A percentile compares a stretch with the other conserved stretches of the same genome.
These are phyloP conservation scores for Umbellularia californica DNA, from an alignment of 164 flowering plant genomes.

Conservation along the genomic window DNA sequence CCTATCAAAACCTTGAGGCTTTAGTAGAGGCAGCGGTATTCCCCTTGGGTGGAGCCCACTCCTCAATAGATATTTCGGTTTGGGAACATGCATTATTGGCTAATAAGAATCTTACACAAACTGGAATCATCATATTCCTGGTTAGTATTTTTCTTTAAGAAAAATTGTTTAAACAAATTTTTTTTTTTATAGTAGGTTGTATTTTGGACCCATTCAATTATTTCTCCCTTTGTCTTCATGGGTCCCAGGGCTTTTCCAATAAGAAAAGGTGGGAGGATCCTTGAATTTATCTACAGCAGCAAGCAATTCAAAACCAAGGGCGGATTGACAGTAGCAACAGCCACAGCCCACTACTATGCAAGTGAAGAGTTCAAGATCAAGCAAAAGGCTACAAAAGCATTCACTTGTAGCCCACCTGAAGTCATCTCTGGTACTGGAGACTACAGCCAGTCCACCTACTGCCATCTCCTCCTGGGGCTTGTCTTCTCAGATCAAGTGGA, in stretches of 20 bases:
- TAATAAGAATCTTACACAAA: no score
- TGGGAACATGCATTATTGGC: not conserved
- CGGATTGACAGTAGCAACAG: conserved; percentile 69
- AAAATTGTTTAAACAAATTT: not conserved
- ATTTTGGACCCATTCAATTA: not conserved
- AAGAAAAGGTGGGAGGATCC: conserved; percentile 59
- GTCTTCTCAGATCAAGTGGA: conserved; percentile 49
- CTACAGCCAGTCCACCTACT: conserved; percentile 70
- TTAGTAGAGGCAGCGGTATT: no score
- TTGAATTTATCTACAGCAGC: conserved; percentile 86
- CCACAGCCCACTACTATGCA: conserved; percentile 75
- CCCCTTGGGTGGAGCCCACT: no score
- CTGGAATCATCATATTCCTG: not conserved
- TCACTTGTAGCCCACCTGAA: conserved; percentile 80
- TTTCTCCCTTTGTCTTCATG: not conserved
- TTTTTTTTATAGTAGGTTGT: not conserved
- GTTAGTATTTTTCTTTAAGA: not conserved
- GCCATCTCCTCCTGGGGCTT: conserved; percentile 85
- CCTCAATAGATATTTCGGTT: no score
- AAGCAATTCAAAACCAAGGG: conserved; percentile 64
- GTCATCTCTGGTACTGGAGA: conserved; percentile 62
- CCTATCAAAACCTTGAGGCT: no score
- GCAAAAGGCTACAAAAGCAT: conserved; percentile 59
- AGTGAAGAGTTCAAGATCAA: conserved; percentile 74
- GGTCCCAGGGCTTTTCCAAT: conserved; percentile 54